Evolutionary conservation across 2,329 filamentous ascomycete genomes (phyloP).

Genomic region (Xylaria sp.): DNA sequence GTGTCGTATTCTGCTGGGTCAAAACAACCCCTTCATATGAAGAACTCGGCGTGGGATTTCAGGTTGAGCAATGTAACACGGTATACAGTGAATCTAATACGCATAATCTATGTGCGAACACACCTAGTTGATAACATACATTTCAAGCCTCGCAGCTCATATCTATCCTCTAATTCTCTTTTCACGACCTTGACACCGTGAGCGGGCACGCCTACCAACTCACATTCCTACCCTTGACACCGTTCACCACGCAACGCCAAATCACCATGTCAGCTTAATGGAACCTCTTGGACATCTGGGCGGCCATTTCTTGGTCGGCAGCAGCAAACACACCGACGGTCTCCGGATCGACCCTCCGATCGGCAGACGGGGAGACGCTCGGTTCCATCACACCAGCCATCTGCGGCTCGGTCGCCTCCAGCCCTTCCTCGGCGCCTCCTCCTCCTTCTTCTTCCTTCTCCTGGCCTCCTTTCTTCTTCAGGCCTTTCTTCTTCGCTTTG

Average conservation of each 20-base stretch:
- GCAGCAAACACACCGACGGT: conserved; percentile 17
- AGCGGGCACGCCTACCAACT: too few relatives aligned
- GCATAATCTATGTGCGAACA: neutral
- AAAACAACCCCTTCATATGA: too few relatives aligned
- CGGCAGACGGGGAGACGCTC: conserved; percentile 16
- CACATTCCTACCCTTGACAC: too few relatives aligned
- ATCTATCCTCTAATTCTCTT: conserved; percentile 11
- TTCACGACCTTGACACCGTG: neutral
- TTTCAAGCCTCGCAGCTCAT: conserved; percentile 12
- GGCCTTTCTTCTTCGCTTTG: conserved; percentile 29
- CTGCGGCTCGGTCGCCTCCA: conserved; percentile 47
- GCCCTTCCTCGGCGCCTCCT: conserved; percentile 33
- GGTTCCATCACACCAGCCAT: conserved; percentile 54
- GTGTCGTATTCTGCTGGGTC: too few relatives aligned
- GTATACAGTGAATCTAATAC: neutral
- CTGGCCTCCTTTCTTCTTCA: conserved; percentile 34
- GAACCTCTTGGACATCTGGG: neutral
- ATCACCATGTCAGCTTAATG: neutral
- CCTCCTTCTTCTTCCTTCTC: conserved; percentile 26
- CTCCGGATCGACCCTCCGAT: conserved; percentile 12
- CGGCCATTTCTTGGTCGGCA: conserved; percentile 8
- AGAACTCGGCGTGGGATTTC: too few relatives aligned
- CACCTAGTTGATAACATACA: neutral
- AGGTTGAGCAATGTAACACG: neutral
- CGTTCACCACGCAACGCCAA: conserved; percentile 2